phyloP scores from a whole-genome alignment of 352 stramenopile genomes.

The Chrysophaeum taylorii region DNA sequence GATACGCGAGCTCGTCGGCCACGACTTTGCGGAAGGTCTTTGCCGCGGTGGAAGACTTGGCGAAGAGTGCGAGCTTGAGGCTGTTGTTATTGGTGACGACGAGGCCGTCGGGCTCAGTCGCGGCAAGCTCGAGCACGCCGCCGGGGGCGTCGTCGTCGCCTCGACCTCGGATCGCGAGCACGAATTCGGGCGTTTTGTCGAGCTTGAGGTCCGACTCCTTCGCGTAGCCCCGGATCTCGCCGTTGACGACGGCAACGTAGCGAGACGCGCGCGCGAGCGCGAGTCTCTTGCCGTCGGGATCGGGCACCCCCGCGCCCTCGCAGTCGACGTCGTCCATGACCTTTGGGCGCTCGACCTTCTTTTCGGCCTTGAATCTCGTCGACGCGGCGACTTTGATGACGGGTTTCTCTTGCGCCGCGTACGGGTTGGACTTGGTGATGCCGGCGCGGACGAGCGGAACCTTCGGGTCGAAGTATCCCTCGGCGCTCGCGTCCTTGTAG shows the following conservation, averaged over 20 bases:
- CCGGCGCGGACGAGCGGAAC: conserved; percentile 12
- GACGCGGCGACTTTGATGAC: conserved; percentile 3
- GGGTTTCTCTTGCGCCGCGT: conserved; percentile 24
- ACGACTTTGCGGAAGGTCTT: not conserved
- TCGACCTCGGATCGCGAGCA: not conserved
- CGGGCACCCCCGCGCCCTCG: not conserved
- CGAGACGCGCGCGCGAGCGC: no score
- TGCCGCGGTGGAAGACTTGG: not conserved
- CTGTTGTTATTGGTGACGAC: no score
- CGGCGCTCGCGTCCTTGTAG: conserved; percentile 21
- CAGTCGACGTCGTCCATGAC: not conserved
- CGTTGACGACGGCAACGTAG: not conserved
- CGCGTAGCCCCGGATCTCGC: not conserved
- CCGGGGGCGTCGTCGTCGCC: not conserved
- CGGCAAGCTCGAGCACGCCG: not conserved
- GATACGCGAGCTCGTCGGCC: not conserved
- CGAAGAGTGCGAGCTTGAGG: no score
- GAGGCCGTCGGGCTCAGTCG: no score
- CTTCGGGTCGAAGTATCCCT: conserved; percentile 19
- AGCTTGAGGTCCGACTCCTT: not conserved
- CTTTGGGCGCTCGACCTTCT: not conserved
- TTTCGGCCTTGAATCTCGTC: not conserved
- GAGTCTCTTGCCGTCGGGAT: no score
- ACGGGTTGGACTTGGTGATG: conserved; percentile 17
- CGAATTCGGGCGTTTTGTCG: not conserved